phyloP scores from a whole-genome alignment of 257 asterid species.

The Ehretia macrophylla region DNA sequence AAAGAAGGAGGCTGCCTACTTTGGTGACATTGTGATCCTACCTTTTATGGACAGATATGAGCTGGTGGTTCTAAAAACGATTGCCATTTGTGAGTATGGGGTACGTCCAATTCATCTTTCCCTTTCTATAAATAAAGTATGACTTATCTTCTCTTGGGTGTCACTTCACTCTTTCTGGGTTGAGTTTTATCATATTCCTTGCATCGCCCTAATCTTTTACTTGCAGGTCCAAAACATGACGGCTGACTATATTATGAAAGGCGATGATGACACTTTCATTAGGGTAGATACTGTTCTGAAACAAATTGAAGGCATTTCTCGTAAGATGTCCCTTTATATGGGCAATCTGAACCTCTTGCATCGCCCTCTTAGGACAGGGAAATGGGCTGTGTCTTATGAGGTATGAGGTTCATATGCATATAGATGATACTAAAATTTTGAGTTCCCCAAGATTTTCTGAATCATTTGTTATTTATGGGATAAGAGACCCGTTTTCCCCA shows the following conservation, averaged over 20 bases:
- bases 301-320: constrained; percentile 54
- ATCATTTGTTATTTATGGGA: background rate
- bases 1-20: constrained; percentile 95
- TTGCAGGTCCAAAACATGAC: constrained; percentile 69
- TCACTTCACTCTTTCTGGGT: background rate
- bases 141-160: no score
- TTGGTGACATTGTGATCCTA: constrained; percentile 85
- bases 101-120: constrained; percentile 36
- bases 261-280: constrained; percentile 89
- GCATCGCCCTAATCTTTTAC: constrained; percentile 2
- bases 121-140: background rate
- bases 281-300: constrained; percentile 72
- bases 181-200: no score
- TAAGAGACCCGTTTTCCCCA: background rate
- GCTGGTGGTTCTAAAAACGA: constrained; percentile 93
- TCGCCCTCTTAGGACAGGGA: constrained; percentile 90
- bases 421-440: background rate
- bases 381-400: constrained; percentile 96
- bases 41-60: constrained; percentile 95
- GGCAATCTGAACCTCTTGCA: constrained; percentile 93
- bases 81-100: constrained; percentile 91
- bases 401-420: constrained; percentile 26
- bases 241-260: constrained; percentile 83
- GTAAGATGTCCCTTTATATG: constrained; percentile 64
- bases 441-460: background rate